Conservation (phyloP, 208 protist species). For the Crithidia mellificae region DNA sequence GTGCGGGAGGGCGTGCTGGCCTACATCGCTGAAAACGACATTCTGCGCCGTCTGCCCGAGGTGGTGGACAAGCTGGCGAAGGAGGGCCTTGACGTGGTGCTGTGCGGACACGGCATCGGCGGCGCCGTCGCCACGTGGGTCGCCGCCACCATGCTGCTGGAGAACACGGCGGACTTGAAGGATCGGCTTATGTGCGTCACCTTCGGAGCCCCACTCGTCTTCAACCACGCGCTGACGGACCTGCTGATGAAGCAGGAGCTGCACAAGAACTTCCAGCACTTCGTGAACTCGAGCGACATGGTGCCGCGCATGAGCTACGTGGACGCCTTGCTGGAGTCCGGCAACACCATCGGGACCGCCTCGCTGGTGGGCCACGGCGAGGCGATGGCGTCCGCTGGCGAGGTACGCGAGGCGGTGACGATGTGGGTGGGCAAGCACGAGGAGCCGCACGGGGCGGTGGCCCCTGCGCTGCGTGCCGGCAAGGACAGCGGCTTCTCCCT, state of each 20-base stretch:
- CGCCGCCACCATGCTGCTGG: slow-evolving; percentile 33
- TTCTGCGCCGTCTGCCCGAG: slow-evolving; percentile 12
- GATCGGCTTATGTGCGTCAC: slow-evolving; percentile 51
- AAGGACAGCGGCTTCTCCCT: slow-evolving; percentile 11
- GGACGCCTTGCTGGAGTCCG: slow-evolving; percentile 28
- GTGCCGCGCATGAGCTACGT: slow-evolving; percentile 42
- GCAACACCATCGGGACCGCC: slow-evolving; percentile 27
- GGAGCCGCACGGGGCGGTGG: slow-evolving; percentile 12
- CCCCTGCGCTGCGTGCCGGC: not conserved
- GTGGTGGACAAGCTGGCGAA: slow-evolving; percentile 29
- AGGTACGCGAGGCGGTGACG: slow-evolving; percentile 25
- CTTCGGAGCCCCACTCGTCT: slow-evolving; percentile 47
- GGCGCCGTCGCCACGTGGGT: slow-evolving; percentile 37
- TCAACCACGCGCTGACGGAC: slow-evolving; percentile 25
- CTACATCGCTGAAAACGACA: slow-evolving; percentile 22
- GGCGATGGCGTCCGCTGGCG: not conserved
- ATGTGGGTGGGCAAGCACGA: slow-evolving; percentile 25
- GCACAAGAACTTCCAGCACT: slow-evolving; percentile 37
- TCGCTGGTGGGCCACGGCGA: slow-evolving; percentile 6
- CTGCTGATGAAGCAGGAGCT: slow-evolving; percentile 18
- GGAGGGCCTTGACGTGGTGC: slow-evolving; percentile 36
- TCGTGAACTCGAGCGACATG: slow-evolving; percentile 52
- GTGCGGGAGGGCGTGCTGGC: slow-evolving; percentile 23
- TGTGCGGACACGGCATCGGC: slow-evolving; percentile 51
- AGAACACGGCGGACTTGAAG: slow-evolving; percentile 29